Base-by-base conservation (phyloP, 2,329 filamentous ascomycete genomes). In the Sphaerulina populicola region DNA sequence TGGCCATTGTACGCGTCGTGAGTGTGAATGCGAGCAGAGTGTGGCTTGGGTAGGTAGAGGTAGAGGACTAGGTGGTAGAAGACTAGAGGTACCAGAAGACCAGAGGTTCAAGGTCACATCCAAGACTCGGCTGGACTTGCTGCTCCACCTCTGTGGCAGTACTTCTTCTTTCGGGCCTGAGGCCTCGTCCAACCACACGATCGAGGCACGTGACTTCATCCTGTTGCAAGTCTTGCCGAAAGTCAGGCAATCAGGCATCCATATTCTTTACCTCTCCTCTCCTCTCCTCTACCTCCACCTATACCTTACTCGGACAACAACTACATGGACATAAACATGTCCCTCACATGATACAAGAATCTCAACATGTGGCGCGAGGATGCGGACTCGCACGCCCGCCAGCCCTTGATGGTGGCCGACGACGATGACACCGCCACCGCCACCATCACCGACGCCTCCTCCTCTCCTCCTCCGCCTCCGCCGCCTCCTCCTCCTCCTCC, bases 321-420 rank as follows among this genome's bases (percentile, higher is more conserved):
- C 23, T 18, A 1, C 18, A 18, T 18, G 18, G 2, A 18, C 3
- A 18, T 18, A 3, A 18, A 18, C 18, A 18, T 18, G 18, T 18
- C 18, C 18, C 18, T 18, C 2, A 18, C 18, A 18, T 18, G 18
- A 18, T 18, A 2, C 18, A 18, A 18, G 18, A 18, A 18, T 18
- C 2, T 3, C 41, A 48, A 52, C 1, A 56, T 54, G 54, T 49
- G 54, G 10, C 51, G 30, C 5, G 53, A 56, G 4, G 57, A 57
- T 9, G 51, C 50, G 15, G 56, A 59, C 23, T 18, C 42, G 2
- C 59, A 63, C 10, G 66, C 69, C 41, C 66, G 69, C 63, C 48
- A 52, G 47, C 54, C 54, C 11, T 31, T 57, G 38, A 54, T 57
- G 12, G 31, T 57, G 12, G 31, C 45, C 21, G 39, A 37, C 18